These are phyloP conservation scores for Colletotrichum cuscutae DNA, from an alignment of 2,329 filamentous ascomycete species.

Conservation along the genomic window DNA sequence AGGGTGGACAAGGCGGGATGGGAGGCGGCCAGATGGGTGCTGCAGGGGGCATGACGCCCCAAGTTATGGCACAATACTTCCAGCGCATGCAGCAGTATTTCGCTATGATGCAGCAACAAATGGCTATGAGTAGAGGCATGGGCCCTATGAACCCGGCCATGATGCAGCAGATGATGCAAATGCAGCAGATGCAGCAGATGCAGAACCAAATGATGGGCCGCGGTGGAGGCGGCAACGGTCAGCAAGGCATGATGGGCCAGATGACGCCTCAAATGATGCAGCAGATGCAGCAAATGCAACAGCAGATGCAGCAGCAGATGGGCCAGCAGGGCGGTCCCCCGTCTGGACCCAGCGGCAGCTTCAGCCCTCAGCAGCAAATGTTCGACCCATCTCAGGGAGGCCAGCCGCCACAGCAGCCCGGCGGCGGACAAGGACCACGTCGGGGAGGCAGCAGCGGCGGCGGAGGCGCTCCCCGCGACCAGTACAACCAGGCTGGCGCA, in stretches of 20 bases:
- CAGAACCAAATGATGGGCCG: conserved; percentile 60
- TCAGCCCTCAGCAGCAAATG: conserved; percentile 40
- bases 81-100: conserved; percentile 99
- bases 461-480: conserved; percentile 40
- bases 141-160: conserved; percentile 77
- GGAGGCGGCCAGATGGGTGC: conserved; percentile 50
- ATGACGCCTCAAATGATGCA: conserved; percentile 68
- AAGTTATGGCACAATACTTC: conserved; percentile 99
- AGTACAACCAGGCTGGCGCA: conserved; percentile 38
- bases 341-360: conserved; percentile 39
- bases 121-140: conserved; percentile 83
- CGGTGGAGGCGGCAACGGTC: conserved; percentile 47
- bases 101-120: conserved; percentile 92
- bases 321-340: conserved; percentile 25
- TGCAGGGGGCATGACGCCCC: conserved; percentile 83
- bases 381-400: conserved; percentile 35
- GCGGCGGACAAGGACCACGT: conserved; percentile 39
- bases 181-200: conserved; percentile 72
- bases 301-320: conserved; percentile 51
- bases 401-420: conserved; percentile 36
- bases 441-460: conserved; percentile 38
- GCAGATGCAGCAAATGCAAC: conserved; percentile 70
- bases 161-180: conserved; percentile 81
- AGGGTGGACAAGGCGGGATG: conserved; percentile 46
- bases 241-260: conserved; percentile 52